phyloP scores from a whole-genome alignment of 352 stramenopile genomes.

The Phytophthora idaei region DNA sequence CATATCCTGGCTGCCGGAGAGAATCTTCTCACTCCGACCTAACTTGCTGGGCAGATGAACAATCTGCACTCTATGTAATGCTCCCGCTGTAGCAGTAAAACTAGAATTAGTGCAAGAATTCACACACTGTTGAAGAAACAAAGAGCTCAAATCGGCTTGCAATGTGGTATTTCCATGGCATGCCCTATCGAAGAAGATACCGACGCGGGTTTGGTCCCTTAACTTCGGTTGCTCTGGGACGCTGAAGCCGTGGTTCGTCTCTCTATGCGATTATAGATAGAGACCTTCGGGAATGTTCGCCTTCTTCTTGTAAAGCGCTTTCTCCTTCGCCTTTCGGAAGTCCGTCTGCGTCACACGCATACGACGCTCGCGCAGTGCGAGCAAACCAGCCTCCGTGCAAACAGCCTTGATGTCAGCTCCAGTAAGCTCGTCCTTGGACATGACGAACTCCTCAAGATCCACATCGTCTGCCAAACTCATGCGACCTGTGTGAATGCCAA shows the following conservation, averaged over 20 bases:
- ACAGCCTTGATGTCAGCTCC: conserved; percentile 99
- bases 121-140: conserved; percentile 12
- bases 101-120: conserved; percentile 27
- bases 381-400: conserved; percentile 99
- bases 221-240: conserved; percentile 8
- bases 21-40: conserved; percentile 33
- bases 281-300: conserved; percentile 99
- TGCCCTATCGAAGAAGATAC: conserved; percentile 21
- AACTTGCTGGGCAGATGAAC: conserved; percentile 28
- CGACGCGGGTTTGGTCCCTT: not conserved
- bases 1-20: conserved; percentile 40
- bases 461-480: conserved; percentile 99
- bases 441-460: conserved; percentile 99
- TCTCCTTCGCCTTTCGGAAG: conserved; percentile 99
- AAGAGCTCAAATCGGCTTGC: conserved; percentile 35
- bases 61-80: conserved; percentile 11
- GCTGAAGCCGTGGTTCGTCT: conserved; percentile 21
- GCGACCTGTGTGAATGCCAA: conserved; percentile 99
- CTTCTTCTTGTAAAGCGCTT: conserved; percentile 99
- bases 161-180: conserved; percentile 27
- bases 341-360: conserved; percentile 99
- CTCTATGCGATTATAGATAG: conserved; percentile 93
- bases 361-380: conserved; percentile 97
- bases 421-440: conserved; percentile 99
- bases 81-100: conserved; percentile 18